Percentiles rank a stretch among this genome's conserved stretches.
phyloP scores from a whole-genome alignment of 1,284 basidiomycete species.

The Fomitopsis betulina region DNA sequence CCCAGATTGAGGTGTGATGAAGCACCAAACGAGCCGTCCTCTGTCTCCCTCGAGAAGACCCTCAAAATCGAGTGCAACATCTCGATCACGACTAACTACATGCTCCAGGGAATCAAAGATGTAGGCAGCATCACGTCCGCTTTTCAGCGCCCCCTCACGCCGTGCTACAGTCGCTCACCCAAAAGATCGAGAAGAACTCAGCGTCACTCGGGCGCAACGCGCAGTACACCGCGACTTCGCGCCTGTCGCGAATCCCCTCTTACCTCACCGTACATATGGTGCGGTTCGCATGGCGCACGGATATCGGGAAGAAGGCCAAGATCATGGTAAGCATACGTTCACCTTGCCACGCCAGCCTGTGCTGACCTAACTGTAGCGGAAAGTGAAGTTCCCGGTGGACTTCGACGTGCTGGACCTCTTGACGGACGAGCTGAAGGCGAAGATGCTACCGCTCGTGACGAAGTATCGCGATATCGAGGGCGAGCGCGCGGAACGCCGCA shows the following conservation, averaged over 20 bases:
- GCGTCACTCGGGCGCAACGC: constrained; percentile 79
- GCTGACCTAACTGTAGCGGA: constrained; percentile 48
- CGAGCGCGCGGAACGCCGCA: constrained; percentile 80
- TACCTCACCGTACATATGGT: constrained; percentile 92
- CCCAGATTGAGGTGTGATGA: constrained; percentile 75
- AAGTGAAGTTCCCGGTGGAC: constrained; percentile 90
- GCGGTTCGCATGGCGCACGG: constrained; percentile 92
- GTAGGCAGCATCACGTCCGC: constrained; percentile 38
- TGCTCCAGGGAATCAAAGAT: constrained; percentile 84
- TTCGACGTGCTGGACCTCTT: constrained; percentile 84
- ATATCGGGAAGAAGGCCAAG: constrained; percentile 89
- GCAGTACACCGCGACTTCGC: constrained; percentile 78
- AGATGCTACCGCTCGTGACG: constrained; percentile 67
- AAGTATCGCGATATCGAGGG: constrained; percentile 79
- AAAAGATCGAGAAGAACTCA: constrained; percentile 85
- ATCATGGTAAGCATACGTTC: constrained; percentile 65
- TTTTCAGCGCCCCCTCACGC: not conserved
- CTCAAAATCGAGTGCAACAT: constrained; percentile 96
- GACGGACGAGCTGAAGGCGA: constrained; percentile 75
- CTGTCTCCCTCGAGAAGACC: constrained; percentile 66
- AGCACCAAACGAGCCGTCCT: constrained; percentile 73
- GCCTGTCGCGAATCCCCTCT: constrained; percentile 79
- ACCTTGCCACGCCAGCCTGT: not conserved
- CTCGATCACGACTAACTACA: constrained; percentile 79
- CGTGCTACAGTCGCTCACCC: constrained; percentile 65